phyloP scores from a whole-genome alignment of 2,329 filamentous ascomycete species.

The Aspergillus versicolor region DNA sequence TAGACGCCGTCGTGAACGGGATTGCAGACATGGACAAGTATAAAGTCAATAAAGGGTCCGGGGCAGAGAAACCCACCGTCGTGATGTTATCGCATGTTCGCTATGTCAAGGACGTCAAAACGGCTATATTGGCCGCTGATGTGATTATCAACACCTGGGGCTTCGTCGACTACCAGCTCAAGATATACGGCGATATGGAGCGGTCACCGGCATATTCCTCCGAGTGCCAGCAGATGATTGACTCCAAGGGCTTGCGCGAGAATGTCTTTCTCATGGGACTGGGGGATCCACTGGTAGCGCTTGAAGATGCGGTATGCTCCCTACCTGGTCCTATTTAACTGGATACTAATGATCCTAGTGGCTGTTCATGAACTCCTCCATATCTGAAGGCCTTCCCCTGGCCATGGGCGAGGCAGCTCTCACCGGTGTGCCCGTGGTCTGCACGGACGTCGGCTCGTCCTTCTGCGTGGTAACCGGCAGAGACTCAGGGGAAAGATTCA shows the following conservation, averaged over 20 bases:
- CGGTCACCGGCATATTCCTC: constrained; percentile 61
- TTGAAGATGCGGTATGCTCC: constrained; percentile 13
- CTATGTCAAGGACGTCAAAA: constrained; percentile 60
- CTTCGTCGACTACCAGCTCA: constrained; percentile 61
- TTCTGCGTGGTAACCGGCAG: constrained; percentile 41
- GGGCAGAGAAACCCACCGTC: constrained; percentile 58
- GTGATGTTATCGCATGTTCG: constrained; percentile 62
- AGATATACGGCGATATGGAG: constrained; percentile 63
- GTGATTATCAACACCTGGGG: constrained; percentile 65
- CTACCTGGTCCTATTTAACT: no score
- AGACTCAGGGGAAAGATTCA: constrained; percentile 51
- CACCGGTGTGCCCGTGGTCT: constrained; percentile 44
- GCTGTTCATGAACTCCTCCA: constrained; percentile 51
- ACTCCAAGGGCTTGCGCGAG: constrained; percentile 52
- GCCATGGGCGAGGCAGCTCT: constrained; percentile 46
- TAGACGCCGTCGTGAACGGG: constrained; percentile 64
- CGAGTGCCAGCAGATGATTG: constrained; percentile 57
- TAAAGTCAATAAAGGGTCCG: constrained; percentile 57
- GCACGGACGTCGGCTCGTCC: constrained; percentile 41
- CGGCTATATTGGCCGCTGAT: constrained; percentile 61
- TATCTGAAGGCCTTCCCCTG: constrained; percentile 45
- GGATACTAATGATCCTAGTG: constrained; percentile 42
- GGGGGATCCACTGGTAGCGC: constrained; percentile 13
- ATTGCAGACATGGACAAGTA: constrained; percentile 64
- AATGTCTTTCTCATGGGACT: constrained; percentile 49